Evolutionary conservation across 495 filamentous ascomycete genomes (phyloP).

Genomic region (Aspergillus saccharolyticus): DNA sequence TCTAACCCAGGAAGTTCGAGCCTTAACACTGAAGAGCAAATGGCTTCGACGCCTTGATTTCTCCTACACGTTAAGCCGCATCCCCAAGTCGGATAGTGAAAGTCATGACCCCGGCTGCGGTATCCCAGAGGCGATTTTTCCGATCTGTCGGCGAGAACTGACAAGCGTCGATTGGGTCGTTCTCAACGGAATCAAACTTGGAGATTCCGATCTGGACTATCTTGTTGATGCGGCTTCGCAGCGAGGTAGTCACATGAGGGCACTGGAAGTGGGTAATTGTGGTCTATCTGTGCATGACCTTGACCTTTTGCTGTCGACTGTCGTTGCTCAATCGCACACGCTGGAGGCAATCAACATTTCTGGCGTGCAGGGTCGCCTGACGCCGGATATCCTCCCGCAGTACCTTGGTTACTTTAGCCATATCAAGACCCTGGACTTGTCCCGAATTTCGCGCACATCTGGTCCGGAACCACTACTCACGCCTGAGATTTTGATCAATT

Average conservation of each 20-base stretch:
- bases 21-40: slow-evolving; percentile 63
- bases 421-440: slow-evolving; percentile 66
- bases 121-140: slow-evolving; percentile 73
- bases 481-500: slow-evolving; percentile 61
- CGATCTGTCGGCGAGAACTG: slow-evolving; percentile 64
- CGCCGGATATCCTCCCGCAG: slow-evolving; percentile 56
- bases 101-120: slow-evolving; percentile 65
- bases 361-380: slow-evolving; percentile 67
- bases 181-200: slow-evolving; percentile 77
- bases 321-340: slow-evolving; percentile 58
- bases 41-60: slow-evolving; percentile 62
- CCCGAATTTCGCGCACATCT: slow-evolving; percentile 59
- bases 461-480: slow-evolving; percentile 60
- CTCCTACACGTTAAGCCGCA: slow-evolving; percentile 49
- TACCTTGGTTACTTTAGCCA: slow-evolving; percentile 64
- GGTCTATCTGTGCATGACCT: slow-evolving; percentile 55
- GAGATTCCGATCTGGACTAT: slow-evolving; percentile 73
- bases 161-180: slow-evolving; percentile 79
- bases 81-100: slow-evolving; percentile 46
- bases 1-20: slow-evolving; percentile 69
- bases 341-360: slow-evolving; percentile 75
- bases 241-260: slow-evolving; percentile 61
- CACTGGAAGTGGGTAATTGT: slow-evolving; percentile 78
- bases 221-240: slow-evolving; percentile 63
- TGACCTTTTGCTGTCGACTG: slow-evolving; percentile 41